phyloP scores from a whole-genome alignment of 2,329 filamentous ascomycete species.

The Pyrenophora tritici-repentis region DNA sequence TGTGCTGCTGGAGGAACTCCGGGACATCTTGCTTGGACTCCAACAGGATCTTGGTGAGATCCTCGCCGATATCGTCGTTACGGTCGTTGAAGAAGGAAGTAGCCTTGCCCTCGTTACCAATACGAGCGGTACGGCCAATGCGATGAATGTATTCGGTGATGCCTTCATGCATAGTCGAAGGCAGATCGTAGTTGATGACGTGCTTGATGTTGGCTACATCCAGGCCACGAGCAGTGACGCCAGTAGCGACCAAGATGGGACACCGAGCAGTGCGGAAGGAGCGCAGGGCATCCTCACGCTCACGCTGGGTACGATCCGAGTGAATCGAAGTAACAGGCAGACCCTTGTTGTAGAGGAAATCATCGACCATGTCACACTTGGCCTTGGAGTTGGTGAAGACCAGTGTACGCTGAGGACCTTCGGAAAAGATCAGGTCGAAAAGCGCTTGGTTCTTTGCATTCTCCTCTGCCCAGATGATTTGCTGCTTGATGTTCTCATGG shows the following conservation, averaged over 20 bases:
- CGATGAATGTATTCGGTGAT: conserved; percentile 94
- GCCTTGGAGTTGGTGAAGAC: conserved; percentile 87
- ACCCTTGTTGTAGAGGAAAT: conserved; percentile 79
- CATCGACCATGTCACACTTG: conserved; percentile 81
- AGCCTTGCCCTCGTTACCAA: conserved; percentile 83
- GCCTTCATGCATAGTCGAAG: conserved; percentile 74
- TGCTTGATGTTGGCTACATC: conserved; percentile 87
- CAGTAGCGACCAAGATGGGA: conserved; percentile 85
- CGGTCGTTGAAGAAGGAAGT: conserved; percentile 86
- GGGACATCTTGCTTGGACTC: conserved; percentile 81
- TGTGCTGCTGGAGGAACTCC: conserved; percentile 73
- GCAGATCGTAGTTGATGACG: conserved; percentile 92
- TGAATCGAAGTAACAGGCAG: conserved; percentile 90
- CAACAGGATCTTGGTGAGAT: conserved; percentile 78
- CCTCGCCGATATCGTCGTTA: conserved; percentile 72
- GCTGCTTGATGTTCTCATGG: conserved; percentile 81
- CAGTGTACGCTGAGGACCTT: conserved; percentile 76
- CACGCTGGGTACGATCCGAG: conserved; percentile 80
- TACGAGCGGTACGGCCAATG: conserved; percentile 93
- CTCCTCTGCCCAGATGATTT: conserved; percentile 69
- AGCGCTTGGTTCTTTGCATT: conserved; percentile 71
- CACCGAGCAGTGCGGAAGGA: conserved; percentile 75
- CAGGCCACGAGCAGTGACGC: conserved; percentile 83
- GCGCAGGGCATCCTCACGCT: conserved; percentile 90
- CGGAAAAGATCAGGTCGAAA: conserved; percentile 71